These are phyloP conservation scores for Pichia membranifaciens DNA, from an alignment of 805 yeast species.

Conservation along the genomic window DNA sequence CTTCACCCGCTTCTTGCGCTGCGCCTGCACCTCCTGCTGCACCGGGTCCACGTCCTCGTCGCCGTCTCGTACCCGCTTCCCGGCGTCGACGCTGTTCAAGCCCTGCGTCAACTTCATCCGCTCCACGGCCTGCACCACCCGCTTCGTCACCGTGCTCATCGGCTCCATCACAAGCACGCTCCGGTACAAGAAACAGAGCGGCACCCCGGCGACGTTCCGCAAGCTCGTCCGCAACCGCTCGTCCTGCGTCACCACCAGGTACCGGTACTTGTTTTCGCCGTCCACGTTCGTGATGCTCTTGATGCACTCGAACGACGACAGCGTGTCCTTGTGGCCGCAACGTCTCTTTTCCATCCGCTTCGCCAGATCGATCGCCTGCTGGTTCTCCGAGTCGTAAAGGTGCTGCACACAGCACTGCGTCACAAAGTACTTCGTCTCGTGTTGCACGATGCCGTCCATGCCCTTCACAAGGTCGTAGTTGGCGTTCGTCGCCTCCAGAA, in stretches of 20 bases:
- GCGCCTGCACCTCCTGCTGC: constrained; percentile 17
- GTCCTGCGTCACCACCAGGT: constrained; percentile 82
- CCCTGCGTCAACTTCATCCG: constrained; percentile 67
- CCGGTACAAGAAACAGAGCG: constrained; percentile 78
- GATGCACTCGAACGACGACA: constrained; percentile 69
- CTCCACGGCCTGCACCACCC: constrained; percentile 49
- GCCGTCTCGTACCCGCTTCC: constrained; percentile 29
- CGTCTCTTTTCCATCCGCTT: constrained; percentile 86
- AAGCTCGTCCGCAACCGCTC: constrained; percentile 60
- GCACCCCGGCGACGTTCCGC: constrained; percentile 82
- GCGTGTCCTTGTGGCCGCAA: constrained; percentile 63
- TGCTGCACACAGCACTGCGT: constrained; percentile 95
- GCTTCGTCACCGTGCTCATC: constrained; percentile 62
- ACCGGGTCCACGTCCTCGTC: constrained; percentile 18
- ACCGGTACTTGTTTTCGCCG: constrained; percentile 84
- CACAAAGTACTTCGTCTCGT: constrained; percentile 81
- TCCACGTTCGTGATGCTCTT: constrained; percentile 60
- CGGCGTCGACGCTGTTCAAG: constrained; percentile 59
- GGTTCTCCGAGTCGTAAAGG: constrained; percentile 65
- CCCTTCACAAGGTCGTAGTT: constrained; percentile 81
- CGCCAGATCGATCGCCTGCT: constrained; percentile 73
- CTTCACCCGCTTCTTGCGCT: constrained; percentile 41
- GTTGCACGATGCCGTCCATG: constrained; percentile 73
- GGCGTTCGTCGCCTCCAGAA: constrained; percentile 57
- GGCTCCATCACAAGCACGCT: constrained; percentile 98